Conservation (phyloP, 441 rosid species). For the Populus hybrid region DNA sequence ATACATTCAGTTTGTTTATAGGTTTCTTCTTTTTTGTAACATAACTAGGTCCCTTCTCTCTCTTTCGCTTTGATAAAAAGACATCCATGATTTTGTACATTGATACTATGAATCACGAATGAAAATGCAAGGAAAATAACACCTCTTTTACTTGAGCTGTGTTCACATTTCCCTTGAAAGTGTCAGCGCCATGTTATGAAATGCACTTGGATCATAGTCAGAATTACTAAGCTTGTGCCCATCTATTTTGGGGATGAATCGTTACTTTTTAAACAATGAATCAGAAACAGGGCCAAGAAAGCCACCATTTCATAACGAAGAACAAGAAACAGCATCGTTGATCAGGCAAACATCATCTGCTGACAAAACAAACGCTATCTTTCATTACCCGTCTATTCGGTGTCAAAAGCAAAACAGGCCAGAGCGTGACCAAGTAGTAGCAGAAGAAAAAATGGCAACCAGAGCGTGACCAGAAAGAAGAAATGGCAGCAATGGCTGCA, state of each 20-base stretch:
- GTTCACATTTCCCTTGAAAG: not conserved
- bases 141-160: not conserved
- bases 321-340: not conserved
- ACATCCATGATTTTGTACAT: conserved; percentile 14
- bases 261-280: not conserved
- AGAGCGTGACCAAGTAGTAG: not conserved
- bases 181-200: not conserved
- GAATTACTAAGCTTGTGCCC: not conserved
- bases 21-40: not conserved
- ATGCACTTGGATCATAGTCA: not conserved
- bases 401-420: not conserved
- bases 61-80: not conserved
- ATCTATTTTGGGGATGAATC: not conserved
- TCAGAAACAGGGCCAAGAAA: not conserved
- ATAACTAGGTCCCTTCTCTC: not conserved
- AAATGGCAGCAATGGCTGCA: conserved; percentile 68
- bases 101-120: not conserved
- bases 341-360: not conserved
- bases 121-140: not conserved
- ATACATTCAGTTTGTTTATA: conserved; percentile 6
- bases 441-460: conserved; percentile 26
- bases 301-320: not conserved
- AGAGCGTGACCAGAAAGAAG: not conserved
- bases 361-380: not conserved
- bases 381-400: not conserved